These are phyloP conservation scores for Lupinus albus DNA, from an alignment of 306 rosid species.

Conservation along the genomic window DNA sequence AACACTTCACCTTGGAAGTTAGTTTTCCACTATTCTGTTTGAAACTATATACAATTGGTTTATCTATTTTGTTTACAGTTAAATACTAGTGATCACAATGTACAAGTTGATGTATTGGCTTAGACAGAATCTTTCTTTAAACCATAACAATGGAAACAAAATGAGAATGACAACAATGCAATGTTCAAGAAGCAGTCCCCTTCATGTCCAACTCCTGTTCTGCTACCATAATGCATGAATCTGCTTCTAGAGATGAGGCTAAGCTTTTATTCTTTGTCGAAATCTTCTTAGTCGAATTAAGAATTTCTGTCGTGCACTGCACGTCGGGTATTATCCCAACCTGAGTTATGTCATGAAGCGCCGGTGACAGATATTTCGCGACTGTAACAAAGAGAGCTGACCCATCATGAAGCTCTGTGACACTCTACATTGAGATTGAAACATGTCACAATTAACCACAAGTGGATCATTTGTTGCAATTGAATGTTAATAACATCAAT, in stretches of 20 bases:
- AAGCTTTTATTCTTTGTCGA: conserved; percentile 53
- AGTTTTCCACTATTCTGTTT: too few species aligned
- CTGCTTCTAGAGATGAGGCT: conserved; percentile 72
- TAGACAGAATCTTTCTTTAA: conserved; percentile 37
- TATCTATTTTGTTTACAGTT: conserved; percentile 24
- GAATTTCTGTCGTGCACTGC: conserved; percentile 89
- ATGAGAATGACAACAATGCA: background rate
- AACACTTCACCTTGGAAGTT: too few species aligned
- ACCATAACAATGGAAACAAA: conserved; percentile 42
- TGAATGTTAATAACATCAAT: too few species aligned
- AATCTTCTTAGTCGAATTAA: conserved; percentile 53
- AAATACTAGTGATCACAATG: conserved; percentile 31
- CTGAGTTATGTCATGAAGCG: conserved; percentile 90
- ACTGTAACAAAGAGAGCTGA: conserved; percentile 92
- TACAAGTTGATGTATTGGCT: conserved; percentile 26
- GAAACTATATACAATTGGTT: conserved; percentile 42
- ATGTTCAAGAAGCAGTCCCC: conserved; percentile 79
- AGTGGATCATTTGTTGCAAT: too few species aligned
- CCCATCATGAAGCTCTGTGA: conserved; percentile 90
- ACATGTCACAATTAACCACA: conserved; percentile 16
- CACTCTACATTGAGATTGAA: conserved; percentile 61
- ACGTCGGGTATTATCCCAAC: conserved; percentile 90
- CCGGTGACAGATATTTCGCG: conserved; percentile 90
- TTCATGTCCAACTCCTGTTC: conserved; percentile 80
- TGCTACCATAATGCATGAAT: conserved; percentile 92